These are phyloP conservation scores for Coprinopsis cinerea DNA, from an alignment of 768 basidiomycete species.

Conservation along the genomic window DNA sequence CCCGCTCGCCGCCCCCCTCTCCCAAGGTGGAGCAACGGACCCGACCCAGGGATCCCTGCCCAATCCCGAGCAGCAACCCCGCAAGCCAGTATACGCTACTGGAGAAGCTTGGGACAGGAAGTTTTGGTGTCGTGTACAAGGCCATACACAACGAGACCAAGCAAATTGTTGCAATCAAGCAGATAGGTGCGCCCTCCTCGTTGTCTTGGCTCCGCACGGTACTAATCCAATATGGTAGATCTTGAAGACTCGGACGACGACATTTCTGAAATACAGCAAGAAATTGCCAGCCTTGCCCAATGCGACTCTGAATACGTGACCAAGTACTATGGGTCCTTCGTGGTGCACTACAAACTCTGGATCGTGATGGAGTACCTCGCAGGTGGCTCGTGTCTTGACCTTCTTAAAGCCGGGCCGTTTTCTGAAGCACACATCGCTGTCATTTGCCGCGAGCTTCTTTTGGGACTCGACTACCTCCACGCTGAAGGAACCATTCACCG, in stretches of 20 bases:
- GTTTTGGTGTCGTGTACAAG: conserved; percentile 97
- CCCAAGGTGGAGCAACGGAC: conserved; percentile 39
- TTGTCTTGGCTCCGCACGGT: conserved; percentile 6
- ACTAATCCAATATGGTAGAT: conserved; percentile 42
- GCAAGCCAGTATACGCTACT: conserved; percentile 87
- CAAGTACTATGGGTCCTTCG: conserved; percentile 94
- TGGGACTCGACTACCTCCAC: conserved; percentile 96
- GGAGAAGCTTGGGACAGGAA: conserved; percentile 96
- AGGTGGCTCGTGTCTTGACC: conserved; percentile 96
- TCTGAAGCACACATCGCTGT: conserved; percentile 93
- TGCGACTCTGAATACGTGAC: conserved; percentile 98
- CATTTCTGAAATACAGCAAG: conserved; percentile 97
- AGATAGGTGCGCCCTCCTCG: conserved; percentile 66
- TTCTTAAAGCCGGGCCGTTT: conserved; percentile 88
- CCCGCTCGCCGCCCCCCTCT: conserved; percentile 46
- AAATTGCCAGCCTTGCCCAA: conserved; percentile 92
- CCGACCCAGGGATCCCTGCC: conserved; percentile 52
- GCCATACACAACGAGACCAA: conserved; percentile 92
- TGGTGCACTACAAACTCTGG: conserved; percentile 96
- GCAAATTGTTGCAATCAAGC: conserved; percentile 96
- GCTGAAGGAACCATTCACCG: conserved; percentile 94
- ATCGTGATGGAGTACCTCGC: conserved; percentile 99
- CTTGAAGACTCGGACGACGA: conserved; percentile 98
- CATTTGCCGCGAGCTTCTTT: conserved; percentile 86
- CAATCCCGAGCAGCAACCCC: conserved; percentile 72